Evolutionary conservation across 2,329 filamentous ascomycete genomes (phyloP), one percentile per base, ranked within the genome.

Genomic region (Paecilomyces sp.): DNA sequence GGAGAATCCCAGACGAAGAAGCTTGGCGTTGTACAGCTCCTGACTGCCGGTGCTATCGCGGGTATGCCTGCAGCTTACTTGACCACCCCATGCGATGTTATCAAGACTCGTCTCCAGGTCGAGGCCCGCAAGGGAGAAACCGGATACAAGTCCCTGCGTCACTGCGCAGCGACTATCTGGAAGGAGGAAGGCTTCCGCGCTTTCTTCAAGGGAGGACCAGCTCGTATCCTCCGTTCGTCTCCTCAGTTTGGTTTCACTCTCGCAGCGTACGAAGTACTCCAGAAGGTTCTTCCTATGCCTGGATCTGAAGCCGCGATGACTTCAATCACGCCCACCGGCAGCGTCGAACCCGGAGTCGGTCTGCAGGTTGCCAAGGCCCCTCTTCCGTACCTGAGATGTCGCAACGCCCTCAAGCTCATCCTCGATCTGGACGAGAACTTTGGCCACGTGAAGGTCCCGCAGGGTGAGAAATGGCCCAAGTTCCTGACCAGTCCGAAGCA

Each of bases 191-290:
- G 94, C 11, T 93, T 97, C 84, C 86, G 84, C 64, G 94, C 94
- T 28, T 99, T 99, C 83, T 99, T 97, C 87, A 97, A 97, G 82
- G 94, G 94, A 66, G 94, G 94, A 1, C 92, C 93, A 1, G 94
- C 94, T 8, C 91, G 94, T 80, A 95, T 99, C 70, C 78, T 97
- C 74, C 89, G 94, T 70, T 97, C 92, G 0, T 97, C 92, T 12
- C 94, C 94, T 15, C 94, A 99, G 74, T 99, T 99, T 74, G 94
- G 94, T 65, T 97, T 97, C 81, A 99, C 94, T 0, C 86, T 99
- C 25, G 94, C 94, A 3, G 90, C 90, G 52, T 99, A 97, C 76
- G 94, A 99, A 77, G 83, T 99, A 41, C 81, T 99, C 56, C 92
- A 97, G 78, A 89, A 81, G 62, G 58, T 87, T 52, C 78, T 97